phyloP scores from a whole-genome alignment of 164 flowering plant genomes.

The Saururus chinensis region DNA sequence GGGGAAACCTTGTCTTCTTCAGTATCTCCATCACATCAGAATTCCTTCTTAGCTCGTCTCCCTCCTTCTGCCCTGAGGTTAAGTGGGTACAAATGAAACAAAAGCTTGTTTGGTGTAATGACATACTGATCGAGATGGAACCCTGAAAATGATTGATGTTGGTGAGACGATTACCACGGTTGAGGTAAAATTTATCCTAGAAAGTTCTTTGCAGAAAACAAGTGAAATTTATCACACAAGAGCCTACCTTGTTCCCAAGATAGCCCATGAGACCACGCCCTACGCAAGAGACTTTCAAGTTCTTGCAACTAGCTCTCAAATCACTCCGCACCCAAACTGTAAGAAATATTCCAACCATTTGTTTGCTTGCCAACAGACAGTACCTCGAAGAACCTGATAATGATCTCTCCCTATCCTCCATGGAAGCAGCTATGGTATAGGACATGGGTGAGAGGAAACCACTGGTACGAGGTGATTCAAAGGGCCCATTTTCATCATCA shows the following conservation, averaged over 20 bases:
- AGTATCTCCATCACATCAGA: slow-evolving; percentile 97
- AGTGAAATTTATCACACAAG: not conserved
- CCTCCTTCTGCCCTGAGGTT: slow-evolving; percentile 98
- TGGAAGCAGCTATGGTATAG: slow-evolving; percentile 18
- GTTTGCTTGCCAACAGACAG: slow-evolving; percentile 41
- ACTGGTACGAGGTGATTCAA: slow-evolving; percentile 33
- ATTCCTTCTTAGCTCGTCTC: slow-evolving; percentile 90
- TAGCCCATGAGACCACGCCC: slow-evolving; percentile 54
- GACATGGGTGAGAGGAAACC: slow-evolving; percentile 25
- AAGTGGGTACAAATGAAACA: slow-evolving; percentile 97
- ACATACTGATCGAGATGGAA: slow-evolving; percentile 96
- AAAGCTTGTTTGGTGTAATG: slow-evolving; percentile 90
- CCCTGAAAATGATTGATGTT: slow-evolving; percentile 47
- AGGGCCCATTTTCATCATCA: slow-evolving; percentile 34
- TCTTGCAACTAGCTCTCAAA: slow-evolving; percentile 25
- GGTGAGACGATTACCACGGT: not conserved
- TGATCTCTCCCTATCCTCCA: slow-evolving; percentile 26
- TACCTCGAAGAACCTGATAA: slow-evolving; percentile 28
- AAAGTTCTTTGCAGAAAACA: not conserved
- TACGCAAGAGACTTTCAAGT: slow-evolving; percentile 43
- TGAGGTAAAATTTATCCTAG: not conserved
- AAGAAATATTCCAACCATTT: slow-evolving; percentile 49
- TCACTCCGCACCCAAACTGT: slow-evolving; percentile 42
- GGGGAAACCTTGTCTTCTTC: slow-evolving; percentile 90
- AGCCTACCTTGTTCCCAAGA: slow-evolving; percentile 41